Evolutionary conservation across 2,329 filamentous ascomycete genomes (phyloP), one percentile per base, ranked within the genome.

Genomic region (Cladophialophora exuberans): DNA sequence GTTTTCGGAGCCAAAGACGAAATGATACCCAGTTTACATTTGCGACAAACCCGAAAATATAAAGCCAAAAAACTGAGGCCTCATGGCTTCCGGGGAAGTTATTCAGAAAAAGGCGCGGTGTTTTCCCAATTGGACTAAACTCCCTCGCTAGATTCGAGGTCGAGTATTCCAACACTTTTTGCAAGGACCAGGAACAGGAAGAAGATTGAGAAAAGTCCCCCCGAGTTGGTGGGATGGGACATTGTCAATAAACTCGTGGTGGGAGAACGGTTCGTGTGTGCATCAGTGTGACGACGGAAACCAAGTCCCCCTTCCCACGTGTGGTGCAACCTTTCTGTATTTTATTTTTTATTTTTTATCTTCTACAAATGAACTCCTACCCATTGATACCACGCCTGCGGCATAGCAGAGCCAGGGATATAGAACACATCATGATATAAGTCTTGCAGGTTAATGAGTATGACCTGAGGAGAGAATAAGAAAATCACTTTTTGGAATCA

Each of bases 71-170:
- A 38, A 22, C 30, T 6, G 20, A 18, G 39, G 39, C 39, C 25
- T 23, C 38, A 22, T 22, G 39, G 39, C 39, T 41, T 23, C 38
- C 25, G 38, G 38, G 38, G 38, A 41, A 38, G 35, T 18, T 15
- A 10, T 6, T 38, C 35, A 10, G n/a, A 17, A n/a, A n/a, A n/a
- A n/a, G n/a, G n/a, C n/a, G n/a, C n/a, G n/a, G n/a, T n/a, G n/a
- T n/a, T n/a, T n/a, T n/a, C n/a, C n/a, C n/a, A n/a, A n/a, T n/a
- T n/a, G n/a, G n/a, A n/a, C n/a, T n/a, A n/a, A n/a, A n/a, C 18
- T 45, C 42, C 25, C 42, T 45, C 42, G 42, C 42, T n/a, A 45
- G 42, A 28, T 45, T 45, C 42, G 42, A 45, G 42, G 42, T 45
- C 25, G 42, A 45, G 42, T 33, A 23, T n/a, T n/a, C n/a, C n/a